Evolutionary conservation across 1,284 basidiomycete genomes (phyloP).

Genomic region (Ustilago bromivora): DNA sequence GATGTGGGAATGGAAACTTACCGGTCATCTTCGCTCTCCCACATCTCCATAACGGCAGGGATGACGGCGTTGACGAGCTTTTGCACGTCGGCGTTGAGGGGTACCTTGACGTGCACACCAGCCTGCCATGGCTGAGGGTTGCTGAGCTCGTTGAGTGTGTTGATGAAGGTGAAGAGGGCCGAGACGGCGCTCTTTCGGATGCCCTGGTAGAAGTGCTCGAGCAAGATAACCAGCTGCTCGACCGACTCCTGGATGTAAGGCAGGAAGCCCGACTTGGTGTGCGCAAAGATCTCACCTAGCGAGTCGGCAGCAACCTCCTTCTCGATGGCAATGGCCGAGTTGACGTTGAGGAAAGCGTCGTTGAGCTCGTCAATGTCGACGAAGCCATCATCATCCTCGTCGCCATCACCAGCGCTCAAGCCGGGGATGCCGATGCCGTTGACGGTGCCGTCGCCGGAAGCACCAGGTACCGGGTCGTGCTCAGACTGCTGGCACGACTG

Average conservation of each 20-base stretch:
- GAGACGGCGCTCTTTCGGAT: slow-evolving; percentile 94
- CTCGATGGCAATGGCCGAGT: slow-evolving; percentile 96
- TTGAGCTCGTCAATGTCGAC: slow-evolving; percentile 83
- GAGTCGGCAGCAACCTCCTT: slow-evolving; percentile 99
- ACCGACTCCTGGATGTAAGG: slow-evolving; percentile 81
- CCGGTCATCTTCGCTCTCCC: slow-evolving; percentile 97
- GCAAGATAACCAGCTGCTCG: slow-evolving; percentile 83
- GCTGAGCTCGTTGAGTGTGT: slow-evolving; percentile 91
- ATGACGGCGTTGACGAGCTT: slow-evolving; percentile 84
- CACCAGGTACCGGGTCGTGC: slow-evolving; percentile 71
- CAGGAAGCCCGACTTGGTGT: slow-evolving; percentile 86
- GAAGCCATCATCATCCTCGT: slow-evolving; percentile 72
- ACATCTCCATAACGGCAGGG: slow-evolving; percentile 85
- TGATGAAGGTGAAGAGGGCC: slow-evolving; percentile 87
- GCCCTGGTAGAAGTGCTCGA: slow-evolving; percentile 96
- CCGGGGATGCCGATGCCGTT: slow-evolving; percentile 75
- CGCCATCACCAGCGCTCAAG: slow-evolving; percentile 78
- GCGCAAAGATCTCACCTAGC: slow-evolving; percentile 88
- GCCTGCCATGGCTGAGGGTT: slow-evolving; percentile 84
- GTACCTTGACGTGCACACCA: slow-evolving; percentile 75
- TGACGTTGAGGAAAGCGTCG: slow-evolving; percentile 76
- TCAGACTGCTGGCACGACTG: slow-evolving; percentile 83
- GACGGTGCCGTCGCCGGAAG: slow-evolving; percentile 66
- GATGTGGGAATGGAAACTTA: slow-evolving; percentile 73
- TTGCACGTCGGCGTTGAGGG: slow-evolving; percentile 82